Percentiles rank a stretch among this genome's conserved stretches.
Evolutionary conservation across 768 basidiomycete genomes (phyloP).

Genomic region (Pisolithus orientalis): DNA sequence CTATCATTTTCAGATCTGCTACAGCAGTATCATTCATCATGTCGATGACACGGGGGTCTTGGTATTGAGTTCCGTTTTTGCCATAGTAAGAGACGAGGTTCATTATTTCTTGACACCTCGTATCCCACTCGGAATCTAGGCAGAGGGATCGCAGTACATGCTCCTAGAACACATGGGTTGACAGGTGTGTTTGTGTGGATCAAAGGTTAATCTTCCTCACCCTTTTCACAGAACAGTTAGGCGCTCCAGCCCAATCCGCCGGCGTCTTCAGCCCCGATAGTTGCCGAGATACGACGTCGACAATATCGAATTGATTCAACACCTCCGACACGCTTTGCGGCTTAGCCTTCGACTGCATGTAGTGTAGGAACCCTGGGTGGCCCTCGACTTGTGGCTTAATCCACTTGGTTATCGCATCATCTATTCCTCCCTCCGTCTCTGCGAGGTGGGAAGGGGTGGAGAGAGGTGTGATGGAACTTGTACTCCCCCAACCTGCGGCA

Average conservation of each 20-base stretch:
- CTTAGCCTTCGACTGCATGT: conserved; percentile 37
- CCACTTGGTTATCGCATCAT: conserved; percentile 37
- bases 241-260: conserved; percentile 32
- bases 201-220: conserved; percentile 25
- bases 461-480: conserved; percentile 15
- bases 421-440: conserved; percentile 33
- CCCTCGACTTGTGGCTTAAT: conserved; percentile 39
- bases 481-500: not conserved
- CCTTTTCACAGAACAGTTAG: conserved; percentile 35
- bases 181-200: not conserved
- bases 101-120: conserved; percentile 46
- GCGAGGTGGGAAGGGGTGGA: conserved; percentile 18
- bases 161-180: conserved; percentile 11
- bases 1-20: conserved; percentile 42
- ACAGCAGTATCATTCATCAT: conserved; percentile 43
- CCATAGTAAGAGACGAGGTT: conserved; percentile 52
- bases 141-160: conserved; percentile 51
- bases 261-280: conserved; percentile 40
- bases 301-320: conserved; percentile 45
- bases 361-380: conserved; percentile 40
- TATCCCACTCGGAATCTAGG: conserved; percentile 36
- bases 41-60: conserved; percentile 43
- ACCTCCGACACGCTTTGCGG: conserved; percentile 37
- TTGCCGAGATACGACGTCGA: conserved; percentile 43
- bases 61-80: conserved; percentile 40